Conservation (phyloP, 768 basidiomycete genomes). For the Rhodotorula sphaerocarpa region DNA sequence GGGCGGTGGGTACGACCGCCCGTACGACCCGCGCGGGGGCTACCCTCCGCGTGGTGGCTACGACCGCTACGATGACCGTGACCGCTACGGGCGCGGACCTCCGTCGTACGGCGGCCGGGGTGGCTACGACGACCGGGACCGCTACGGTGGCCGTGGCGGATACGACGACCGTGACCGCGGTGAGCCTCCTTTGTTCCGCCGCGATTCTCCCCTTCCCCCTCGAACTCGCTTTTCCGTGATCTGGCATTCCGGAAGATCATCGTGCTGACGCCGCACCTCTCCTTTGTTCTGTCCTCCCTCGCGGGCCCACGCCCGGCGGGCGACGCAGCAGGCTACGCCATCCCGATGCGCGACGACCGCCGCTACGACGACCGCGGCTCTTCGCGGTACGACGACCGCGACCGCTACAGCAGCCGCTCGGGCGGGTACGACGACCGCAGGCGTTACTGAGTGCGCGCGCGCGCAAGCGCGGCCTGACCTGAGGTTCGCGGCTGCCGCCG, state of each 20-base stretch:
- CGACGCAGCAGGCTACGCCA: slow-evolving; percentile 27
- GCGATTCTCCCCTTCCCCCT: slow-evolving; percentile 3
- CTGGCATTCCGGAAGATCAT: too few species aligned
- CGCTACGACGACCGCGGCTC: slow-evolving; percentile 47
- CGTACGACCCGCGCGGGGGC: slow-evolving; percentile 62
- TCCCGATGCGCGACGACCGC: slow-evolving; percentile 33
- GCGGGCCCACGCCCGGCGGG: slow-evolving; percentile 23
- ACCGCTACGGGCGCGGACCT: slow-evolving; percentile 27
- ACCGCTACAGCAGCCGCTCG: slow-evolving; percentile 12
- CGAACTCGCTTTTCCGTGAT: too few species aligned
- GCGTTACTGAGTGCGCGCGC: not conserved
- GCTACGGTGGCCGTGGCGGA: not conserved
- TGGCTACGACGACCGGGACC: slow-evolving; percentile 26
- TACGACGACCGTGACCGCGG: not conserved
- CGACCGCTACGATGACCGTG: slow-evolving; percentile 23
- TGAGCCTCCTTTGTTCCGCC: slow-evolving; percentile 3
- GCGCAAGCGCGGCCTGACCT: too few species aligned
- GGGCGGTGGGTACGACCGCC: slow-evolving; percentile 62
- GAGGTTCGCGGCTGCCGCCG: too few species aligned
- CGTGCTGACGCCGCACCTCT: not conserved
- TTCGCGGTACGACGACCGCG: slow-evolving; percentile 41
- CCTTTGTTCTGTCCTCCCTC: slow-evolving; percentile 14
- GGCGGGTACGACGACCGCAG: slow-evolving; percentile 8
- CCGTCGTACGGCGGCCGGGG: slow-evolving; percentile 42
- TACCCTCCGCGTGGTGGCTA: slow-evolving; percentile 20